Conservation (phyloP, 2,329 filamentous ascomycete species). For the Reticulascus tulasneorum region DNA sequence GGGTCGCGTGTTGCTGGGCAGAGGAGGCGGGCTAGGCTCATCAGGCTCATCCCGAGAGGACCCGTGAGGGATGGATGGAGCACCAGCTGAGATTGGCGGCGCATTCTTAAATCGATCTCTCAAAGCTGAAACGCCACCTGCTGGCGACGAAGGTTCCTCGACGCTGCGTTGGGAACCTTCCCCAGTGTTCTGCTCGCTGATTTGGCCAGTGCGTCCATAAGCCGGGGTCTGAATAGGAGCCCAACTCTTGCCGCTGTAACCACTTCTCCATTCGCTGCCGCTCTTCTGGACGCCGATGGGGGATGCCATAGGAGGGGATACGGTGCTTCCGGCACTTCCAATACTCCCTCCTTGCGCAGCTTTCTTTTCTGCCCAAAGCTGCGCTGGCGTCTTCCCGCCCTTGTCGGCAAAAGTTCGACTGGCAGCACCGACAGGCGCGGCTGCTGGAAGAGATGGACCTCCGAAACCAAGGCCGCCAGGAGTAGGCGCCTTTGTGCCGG, state of each 20-base stretch:
- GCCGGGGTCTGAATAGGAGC: constrained; percentile 72
- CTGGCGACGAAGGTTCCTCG: constrained; percentile 50
- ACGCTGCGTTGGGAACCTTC: constrained; percentile 36
- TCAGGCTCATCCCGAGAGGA: constrained; percentile 27
- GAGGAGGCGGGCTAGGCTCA: constrained; percentile 46
- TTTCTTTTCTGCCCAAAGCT: constrained; percentile 97
- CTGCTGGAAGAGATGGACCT: constrained; percentile 54
- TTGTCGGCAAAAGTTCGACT: constrained; percentile 93
- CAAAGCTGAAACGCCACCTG: constrained; percentile 67
- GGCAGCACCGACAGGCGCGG: constrained; percentile 67
- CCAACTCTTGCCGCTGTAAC: constrained; percentile 88
- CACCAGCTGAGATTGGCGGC: constrained; percentile 59
- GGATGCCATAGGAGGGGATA: constrained; percentile 37
- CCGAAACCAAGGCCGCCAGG: constrained; percentile 66
- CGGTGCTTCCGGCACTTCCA: constrained; percentile 38
- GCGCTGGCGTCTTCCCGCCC: constrained; percentile 92
- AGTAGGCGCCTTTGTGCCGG: constrained; percentile 83
- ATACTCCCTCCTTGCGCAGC: constrained; percentile 65
- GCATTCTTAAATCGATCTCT: constrained; percentile 79
- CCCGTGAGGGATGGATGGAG: constrained; percentile 29
- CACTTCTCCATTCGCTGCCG: constrained; percentile 89
- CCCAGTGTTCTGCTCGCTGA: constrained; percentile 61
- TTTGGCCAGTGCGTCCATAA: constrained; percentile 56
- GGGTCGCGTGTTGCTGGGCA: constrained; percentile 63
- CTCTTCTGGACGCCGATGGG: constrained; percentile 66